Percentiles rank a stretch among this genome's conserved stretches.
Conservation (phyloP, 164 flowering plant species). For the Houttuynia cordata region DNA sequence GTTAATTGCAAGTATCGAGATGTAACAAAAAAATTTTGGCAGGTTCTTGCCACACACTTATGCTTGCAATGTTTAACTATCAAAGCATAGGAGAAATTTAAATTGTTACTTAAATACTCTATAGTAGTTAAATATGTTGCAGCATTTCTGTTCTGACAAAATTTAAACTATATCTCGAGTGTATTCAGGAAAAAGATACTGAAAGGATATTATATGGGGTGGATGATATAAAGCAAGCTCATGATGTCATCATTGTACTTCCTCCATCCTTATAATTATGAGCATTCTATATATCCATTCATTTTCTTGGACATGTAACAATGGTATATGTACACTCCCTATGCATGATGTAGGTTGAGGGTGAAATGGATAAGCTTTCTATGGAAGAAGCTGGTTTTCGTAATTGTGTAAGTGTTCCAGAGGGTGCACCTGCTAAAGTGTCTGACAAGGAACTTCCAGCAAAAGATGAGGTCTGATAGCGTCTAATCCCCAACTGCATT, state of each 20-base stretch:
- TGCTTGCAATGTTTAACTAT: slow-evolving; percentile 1
- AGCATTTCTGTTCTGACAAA: not conserved
- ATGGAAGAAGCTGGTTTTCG: slow-evolving; percentile 91
- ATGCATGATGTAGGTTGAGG: slow-evolving; percentile 58
- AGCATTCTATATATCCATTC: not conserved
- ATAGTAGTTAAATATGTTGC: not conserved
- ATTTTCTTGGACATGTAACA: not conserved
- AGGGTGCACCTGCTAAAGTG: slow-evolving; percentile 72
- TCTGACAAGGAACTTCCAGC: slow-evolving; percentile 48
- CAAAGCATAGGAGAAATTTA: not conserved
- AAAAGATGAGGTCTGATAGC: slow-evolving; percentile 36
- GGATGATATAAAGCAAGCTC: slow-evolving; percentile 58
- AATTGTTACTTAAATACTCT: not conserved
- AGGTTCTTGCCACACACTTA: slow-evolving; percentile 28
- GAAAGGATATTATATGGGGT: slow-evolving; percentile 74
- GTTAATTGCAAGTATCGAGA: slow-evolving; percentile 84
- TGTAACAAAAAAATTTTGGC: slow-evolving; percentile 60
- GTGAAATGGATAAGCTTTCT: slow-evolving; percentile 93
- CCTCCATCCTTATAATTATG: not conserved
- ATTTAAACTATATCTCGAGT: not conserved
- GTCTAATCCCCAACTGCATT: not conserved
- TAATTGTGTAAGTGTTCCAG: slow-evolving; percentile 91
- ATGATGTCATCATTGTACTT: slow-evolving; percentile 72
- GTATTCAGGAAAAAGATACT: slow-evolving; percentile 52
- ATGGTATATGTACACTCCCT: not conserved